Base-by-base conservation (phyloP, 1,139 yeast species). In the Nakaseomyces kungkrabaensis region DNA sequence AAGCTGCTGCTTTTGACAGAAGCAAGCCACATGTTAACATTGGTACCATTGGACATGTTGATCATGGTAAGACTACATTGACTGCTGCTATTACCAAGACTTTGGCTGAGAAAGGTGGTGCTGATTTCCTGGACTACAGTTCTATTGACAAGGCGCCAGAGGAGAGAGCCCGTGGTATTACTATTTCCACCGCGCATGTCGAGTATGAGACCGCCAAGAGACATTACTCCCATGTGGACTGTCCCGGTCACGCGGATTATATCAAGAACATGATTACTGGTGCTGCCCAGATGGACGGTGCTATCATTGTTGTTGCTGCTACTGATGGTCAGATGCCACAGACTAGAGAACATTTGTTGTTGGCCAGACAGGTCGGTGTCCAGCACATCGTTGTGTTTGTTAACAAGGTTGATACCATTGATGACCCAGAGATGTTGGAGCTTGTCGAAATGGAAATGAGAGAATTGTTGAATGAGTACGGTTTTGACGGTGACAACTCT, bases 381-480 rank as follows among this genome's bases (percentile, higher is more conserved):
- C 95, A 92, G 75, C 80, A 89, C 74, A 81, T 92, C 70, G 97
- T 92, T 71, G 99, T 92, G 50, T 92, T 86, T 63, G 97, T 94
- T 56, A 92, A 92, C 85, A 92, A 92, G 78, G 94, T 92, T 62
- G 98, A 92, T 71, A 86, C 96, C 60, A 82, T 92, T 68, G 97
- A 92, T 69, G 99, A 92, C 71, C 95, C 95, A 59, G 99, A 92
- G 78, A 94, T 92, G 97, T 80, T 92, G 72, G 99, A 94, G 77
- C 84, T 94, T 65, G 99, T 94, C 62, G 98, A 92, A 77, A 92
- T 92, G 99, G 99, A 92, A 79, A 94, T 92, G 97, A 87, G 99
- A 77, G 98, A 92, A 70, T 78, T 92, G 61, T 78, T 92, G 69
- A 68, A 82, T 61, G 78, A 86, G 59, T 92, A 90, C 72, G 97